Evolutionary conservation across 495 filamentous ascomycete genomes (phyloP).

Genomic region (Penicillium arizonense): DNA sequence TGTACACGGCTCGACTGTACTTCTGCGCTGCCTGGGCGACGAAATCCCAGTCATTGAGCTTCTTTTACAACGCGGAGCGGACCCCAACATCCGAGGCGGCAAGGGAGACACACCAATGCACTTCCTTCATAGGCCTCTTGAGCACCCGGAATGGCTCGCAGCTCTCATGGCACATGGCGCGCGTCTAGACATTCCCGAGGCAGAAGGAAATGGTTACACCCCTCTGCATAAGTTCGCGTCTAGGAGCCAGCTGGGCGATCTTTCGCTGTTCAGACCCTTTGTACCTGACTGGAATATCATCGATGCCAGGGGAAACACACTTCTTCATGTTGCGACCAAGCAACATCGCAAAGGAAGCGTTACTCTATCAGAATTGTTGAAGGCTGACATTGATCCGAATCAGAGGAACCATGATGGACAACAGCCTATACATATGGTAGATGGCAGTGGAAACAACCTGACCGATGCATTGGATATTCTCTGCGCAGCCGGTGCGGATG

Average conservation of each 20-base stretch:
- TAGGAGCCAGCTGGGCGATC: conserved; percentile 1
- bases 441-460: neutral
- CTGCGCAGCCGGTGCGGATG: conserved; percentile 15
- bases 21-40: neutral
- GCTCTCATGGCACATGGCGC: conserved; percentile 1
- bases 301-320: conserved; percentile 14
- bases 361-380: conserved; percentile 10
- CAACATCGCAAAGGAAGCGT: neutral
- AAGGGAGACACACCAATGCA: neutral
- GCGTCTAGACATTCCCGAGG: conserved; percentile 1
- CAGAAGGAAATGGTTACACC: neutral
- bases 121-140: neutral
- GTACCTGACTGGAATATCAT: conserved; percentile 14
- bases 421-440: conserved; percentile 10
- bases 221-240: conserved; percentile 1
- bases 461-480: conserved; percentile 15
- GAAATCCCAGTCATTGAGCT: neutral
- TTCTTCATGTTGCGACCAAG: conserved; percentile 19
- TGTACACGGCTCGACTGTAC: neutral
- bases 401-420: conserved; percentile 15
- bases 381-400: conserved; percentile 12
- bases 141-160: conserved; percentile 4
- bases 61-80: conserved; percentile 2
- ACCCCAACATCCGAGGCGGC: neutral
- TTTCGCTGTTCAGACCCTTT: conserved; percentile 9